Evolutionary conservation across 2,329 filamentous ascomycete genomes (phyloP), one percentile per base, ranked within the genome.

Genomic region (Daldinia sp.): DNA sequence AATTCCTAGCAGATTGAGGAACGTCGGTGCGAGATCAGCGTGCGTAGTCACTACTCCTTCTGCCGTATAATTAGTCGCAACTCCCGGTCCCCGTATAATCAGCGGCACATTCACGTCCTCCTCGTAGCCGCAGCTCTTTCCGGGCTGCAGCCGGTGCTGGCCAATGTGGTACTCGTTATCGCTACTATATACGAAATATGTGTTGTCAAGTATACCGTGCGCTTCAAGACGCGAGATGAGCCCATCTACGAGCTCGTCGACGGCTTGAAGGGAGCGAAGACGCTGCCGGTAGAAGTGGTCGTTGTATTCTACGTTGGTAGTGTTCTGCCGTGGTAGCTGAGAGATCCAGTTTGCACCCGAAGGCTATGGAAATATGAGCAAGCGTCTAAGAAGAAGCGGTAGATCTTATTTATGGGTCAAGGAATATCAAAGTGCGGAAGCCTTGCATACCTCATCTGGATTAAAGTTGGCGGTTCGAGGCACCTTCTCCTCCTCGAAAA

Each of bases 391-490:
- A 6, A n/a, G 15, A 17, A 19, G 8, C 23, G n/a, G 1, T 8
- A 25, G 3, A 9, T 2, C 15, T 23, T 34, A 71, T 39, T 19
- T 4, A 17, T 17, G 6, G 6, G 3, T 6, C 29, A 8, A 17
- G 13, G n/a, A 3, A 25, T 4, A 13, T 13, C 8, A 15, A 13
- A 7, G 10, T n/a, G 39, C 4, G 11, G 27, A n/a, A 8, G 21
- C 25, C 10, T 9, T 21, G 50, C 77, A 34, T 73, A 85, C 83
- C 64, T 79, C 76, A 2, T 85, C 81, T 0, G 89, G 88, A 67
- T 93, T 92, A 75, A 92, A 92, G 71, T 87, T 86, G 0, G 80
- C 76, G 0, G 83, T 87, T 7, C 90, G 79, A 0, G 90, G 90
- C 0, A 91, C 83, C 19, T 79, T 83, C 0, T 80, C 82, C 25